Conservation (phyloP, 176 grass and related monocot species). For the Calamus simplicifolius region DNA sequence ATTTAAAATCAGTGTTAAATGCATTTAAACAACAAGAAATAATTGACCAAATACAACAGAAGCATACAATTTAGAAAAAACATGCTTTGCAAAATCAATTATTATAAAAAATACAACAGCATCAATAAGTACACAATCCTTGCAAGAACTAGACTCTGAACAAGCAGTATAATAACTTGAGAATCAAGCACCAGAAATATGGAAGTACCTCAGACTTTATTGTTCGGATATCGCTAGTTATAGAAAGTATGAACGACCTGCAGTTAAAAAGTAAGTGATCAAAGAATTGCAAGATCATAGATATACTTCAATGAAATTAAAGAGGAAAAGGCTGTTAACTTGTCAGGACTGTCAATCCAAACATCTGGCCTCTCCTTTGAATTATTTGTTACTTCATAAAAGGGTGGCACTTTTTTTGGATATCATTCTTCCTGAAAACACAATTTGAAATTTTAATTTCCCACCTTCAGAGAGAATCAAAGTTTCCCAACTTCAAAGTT, state of each 20-base stretch:
- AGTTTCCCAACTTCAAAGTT: no score
- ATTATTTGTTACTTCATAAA: constrained; percentile 98
- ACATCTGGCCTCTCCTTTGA: constrained; percentile 97
- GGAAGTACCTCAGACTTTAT: constrained; percentile 81
- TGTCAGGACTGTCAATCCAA: constrained; percentile 95
- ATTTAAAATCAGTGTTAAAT: constrained; percentile 26
- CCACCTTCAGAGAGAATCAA: no score
- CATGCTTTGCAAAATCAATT: no score
- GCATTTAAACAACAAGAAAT: background rate
- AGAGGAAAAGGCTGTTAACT: constrained; percentile 40
- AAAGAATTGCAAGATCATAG: constrained; percentile 22
- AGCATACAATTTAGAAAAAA: no score
- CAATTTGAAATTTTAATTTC: background rate
- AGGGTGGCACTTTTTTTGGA: constrained; percentile 62
- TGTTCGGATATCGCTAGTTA: constrained; percentile 94
- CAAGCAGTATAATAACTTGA: no score
- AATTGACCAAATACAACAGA: no score
- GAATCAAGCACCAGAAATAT: no score
- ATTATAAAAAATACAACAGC: no score
- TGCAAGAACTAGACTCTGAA: no score
- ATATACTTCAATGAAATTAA: constrained; percentile 15
- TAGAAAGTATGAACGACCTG: constrained; percentile 86
- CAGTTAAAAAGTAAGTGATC: constrained; percentile 31
- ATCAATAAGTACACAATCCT: no score
- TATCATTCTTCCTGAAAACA: constrained; percentile 75